These are phyloP conservation scores for Prunus mume DNA, from an alignment of 306 rosid genomes.

Conservation along the genomic window DNA sequence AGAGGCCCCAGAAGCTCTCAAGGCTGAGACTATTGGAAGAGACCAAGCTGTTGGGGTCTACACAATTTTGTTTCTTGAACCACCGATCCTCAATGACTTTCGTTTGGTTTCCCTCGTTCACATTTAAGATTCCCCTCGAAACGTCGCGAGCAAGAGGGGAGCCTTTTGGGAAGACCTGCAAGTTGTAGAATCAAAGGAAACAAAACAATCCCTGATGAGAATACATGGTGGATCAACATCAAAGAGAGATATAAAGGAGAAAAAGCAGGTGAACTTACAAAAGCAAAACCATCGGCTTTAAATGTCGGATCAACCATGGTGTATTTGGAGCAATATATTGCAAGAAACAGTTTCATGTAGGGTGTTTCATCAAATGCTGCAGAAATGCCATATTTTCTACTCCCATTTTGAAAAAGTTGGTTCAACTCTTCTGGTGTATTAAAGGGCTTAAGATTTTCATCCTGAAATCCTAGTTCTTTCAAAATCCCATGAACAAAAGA, in stretches of 20 bases:
- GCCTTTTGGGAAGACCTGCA: constrained; percentile 26
- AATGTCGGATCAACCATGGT: constrained; percentile 19
- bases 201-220: background rate
- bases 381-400: background rate
- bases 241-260: background rate
- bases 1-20: constrained; percentile 41
- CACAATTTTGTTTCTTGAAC: constrained; percentile 13
- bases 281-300: constrained; percentile 12
- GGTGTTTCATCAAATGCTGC: constrained; percentile 20
- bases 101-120: constrained; percentile 19
- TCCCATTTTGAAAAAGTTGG: constrained; percentile 1
- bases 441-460: background rate
- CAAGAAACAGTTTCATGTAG: constrained; percentile 8
- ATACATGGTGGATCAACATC: background rate
- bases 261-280: background rate
- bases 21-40: constrained; percentile 31
- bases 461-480: background rate
- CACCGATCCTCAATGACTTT: constrained; percentile 11
- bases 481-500: constrained; percentile 1
- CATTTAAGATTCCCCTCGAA: constrained; percentile 18
- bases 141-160: constrained; percentile 28
- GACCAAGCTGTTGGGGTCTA: background rate
- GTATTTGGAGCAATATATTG: constrained; percentile 13
- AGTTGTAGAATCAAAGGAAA: background rate
- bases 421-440: background rate